Percentiles rank a stretch among this genome's conserved stretches.
Evolutionary conservation across 1,284 basidiomycete genomes (phyloP).

Genomic region (Marasmius fiardii): DNA sequence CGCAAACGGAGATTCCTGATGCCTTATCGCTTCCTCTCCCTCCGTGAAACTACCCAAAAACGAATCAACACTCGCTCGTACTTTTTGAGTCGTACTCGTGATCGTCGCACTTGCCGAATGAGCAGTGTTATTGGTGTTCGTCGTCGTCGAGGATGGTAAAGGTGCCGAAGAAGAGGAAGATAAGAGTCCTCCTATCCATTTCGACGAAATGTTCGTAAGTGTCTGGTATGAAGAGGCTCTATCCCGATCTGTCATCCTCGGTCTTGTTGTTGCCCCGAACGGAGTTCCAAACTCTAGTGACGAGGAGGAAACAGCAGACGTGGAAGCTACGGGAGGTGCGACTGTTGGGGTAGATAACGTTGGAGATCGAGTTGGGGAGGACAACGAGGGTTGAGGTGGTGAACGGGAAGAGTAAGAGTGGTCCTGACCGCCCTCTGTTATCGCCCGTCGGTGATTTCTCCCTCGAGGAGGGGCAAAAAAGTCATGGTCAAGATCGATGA

Average conservation of each 20-base stretch:
- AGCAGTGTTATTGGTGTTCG: background rate
- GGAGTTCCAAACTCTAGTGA: background rate
- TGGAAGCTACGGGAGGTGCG: conserved; percentile 19
- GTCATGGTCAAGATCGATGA: conserved; percentile 32
- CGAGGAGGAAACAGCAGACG: conserved; percentile 16
- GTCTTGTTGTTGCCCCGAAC: too few species aligned
- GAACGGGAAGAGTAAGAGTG: conserved; percentile 13
- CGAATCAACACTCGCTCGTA: background rate
- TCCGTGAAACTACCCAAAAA: background rate
- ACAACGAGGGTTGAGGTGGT: conserved; percentile 20
- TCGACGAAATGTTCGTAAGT: conserved; percentile 32
- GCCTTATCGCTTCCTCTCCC: background rate
- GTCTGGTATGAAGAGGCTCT: conserved; percentile 32
- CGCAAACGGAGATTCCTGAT: conserved; percentile 44
- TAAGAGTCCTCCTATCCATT: conserved; percentile 32
- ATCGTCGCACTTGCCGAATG: too few species aligned
- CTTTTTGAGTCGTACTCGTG: too few species aligned
- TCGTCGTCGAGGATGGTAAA: conserved; percentile 18
- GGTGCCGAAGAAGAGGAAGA: conserved; percentile 19
- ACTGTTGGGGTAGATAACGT: conserved; percentile 24
- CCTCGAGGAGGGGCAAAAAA: conserved; percentile 27
- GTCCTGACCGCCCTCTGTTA: background rate
- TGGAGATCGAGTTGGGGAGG: conserved; percentile 17
- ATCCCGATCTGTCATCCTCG: conserved; percentile 19
- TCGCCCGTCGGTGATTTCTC: background rate